Conservation (phyloP, 2,329 filamentous ascomycete species). For the Torrubiellomyces zombiae region DNA sequence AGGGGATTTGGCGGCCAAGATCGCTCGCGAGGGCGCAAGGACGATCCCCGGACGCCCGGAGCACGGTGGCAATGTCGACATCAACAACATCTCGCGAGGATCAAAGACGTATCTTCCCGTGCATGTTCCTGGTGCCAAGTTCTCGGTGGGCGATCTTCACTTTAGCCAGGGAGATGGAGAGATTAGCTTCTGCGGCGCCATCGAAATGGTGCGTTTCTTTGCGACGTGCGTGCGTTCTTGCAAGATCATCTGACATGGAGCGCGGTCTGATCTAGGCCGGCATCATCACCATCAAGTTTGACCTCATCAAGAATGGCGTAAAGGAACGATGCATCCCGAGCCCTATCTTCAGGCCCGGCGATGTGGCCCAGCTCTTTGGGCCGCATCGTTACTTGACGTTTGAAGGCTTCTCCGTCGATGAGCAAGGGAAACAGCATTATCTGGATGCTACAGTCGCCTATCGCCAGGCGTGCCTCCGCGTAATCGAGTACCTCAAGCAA, state of each 20-base stretch:
- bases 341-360: conserved; percentile 73
- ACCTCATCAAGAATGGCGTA: conserved; percentile 69
- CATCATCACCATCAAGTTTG: conserved; percentile 78
- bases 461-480: conserved; percentile 56
- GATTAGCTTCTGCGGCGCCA: conserved; percentile 77
- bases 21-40: conserved; percentile 63
- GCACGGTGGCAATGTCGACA: conserved; percentile 82
- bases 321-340: conserved; percentile 59
- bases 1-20: conserved; percentile 41
- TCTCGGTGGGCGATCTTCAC: conserved; percentile 77
- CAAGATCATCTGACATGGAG: not conserved
- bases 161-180: conserved; percentile 76
- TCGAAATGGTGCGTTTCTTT: conserved; percentile 51
- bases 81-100: conserved; percentile 69
- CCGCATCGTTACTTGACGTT: conserved; percentile 41
- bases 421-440: conserved; percentile 78
- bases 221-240: too few relatives aligned
- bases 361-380: conserved; percentile 76
- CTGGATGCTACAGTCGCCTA: conserved; percentile 78
- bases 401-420: conserved; percentile 75
- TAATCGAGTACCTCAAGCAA: conserved; percentile 19
- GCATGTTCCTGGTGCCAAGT: conserved; percentile 74
- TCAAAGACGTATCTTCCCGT: conserved; percentile 77
- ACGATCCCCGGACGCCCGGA: conserved; percentile 76
- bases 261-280: conserved; percentile 34